Evolutionary conservation across 768 basidiomycete genomes (phyloP).

Genomic region (Auricularia heimuer): DNA sequence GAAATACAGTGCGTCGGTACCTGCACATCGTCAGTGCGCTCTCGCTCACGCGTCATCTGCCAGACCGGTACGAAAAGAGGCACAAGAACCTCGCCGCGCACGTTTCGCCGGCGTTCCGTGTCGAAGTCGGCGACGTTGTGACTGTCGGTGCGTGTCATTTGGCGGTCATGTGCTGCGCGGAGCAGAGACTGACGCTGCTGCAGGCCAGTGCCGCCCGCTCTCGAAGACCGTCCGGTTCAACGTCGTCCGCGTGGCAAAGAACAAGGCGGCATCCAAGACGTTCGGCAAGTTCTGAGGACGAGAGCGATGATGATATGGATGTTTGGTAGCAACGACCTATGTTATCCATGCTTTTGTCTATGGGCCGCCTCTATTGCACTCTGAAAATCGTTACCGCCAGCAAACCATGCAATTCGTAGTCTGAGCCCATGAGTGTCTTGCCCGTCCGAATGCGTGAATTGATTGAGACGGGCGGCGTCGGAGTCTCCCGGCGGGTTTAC

Average conservation of each 20-base stretch:
- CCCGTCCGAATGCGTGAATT: too few species aligned
- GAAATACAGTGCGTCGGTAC: constrained; percentile 77
- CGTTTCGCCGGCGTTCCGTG: constrained; percentile 97
- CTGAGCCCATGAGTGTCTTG: too few species aligned
- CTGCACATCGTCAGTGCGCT: neutral
- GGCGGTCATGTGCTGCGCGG: neutral
- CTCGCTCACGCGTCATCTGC: constrained; percentile 1
- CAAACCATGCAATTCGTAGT: too few species aligned
- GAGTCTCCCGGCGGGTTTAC: neutral
- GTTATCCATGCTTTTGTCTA: neutral
- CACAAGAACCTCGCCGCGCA: constrained; percentile 99
- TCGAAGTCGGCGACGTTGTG: constrained; percentile 85
- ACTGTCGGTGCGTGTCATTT: constrained; percentile 69
- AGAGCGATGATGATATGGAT: neutral
- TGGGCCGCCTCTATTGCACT: neutral
- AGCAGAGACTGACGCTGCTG: constrained; percentile 5
- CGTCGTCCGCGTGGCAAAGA: constrained; percentile 90
- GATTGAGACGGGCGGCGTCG: neutral
- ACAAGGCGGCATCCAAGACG: constrained; percentile 80
- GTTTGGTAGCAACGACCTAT: neutral
- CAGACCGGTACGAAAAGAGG: constrained; percentile 96
- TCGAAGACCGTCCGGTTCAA: constrained; percentile 99
- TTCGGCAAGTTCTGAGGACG: constrained; percentile 82
- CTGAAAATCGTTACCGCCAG: neutral
- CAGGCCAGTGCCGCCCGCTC: constrained; percentile 96